Base-by-base conservation (phyloP, 208 protist species). In the Borovskyia barvae region DNA sequence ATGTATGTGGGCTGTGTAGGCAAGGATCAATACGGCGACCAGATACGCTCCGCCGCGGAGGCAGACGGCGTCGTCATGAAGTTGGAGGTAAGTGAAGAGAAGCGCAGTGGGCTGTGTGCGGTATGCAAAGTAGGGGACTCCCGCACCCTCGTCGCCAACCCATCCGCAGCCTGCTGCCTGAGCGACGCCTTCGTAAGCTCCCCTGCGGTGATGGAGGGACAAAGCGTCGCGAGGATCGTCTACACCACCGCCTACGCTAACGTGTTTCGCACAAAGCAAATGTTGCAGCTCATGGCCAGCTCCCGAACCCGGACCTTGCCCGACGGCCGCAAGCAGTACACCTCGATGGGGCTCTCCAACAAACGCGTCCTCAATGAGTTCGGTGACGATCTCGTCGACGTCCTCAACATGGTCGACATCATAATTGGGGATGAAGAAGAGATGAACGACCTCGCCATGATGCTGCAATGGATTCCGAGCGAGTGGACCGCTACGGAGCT, bases 141-240 rank as follows among this genome's bases (percentile, higher is more conserved):
- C 47, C 80, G 91, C 41, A 93, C 97, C 12, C 79, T 99, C 6
- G 84, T 99, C 24, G 97, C 98, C 17, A 97, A 98, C 75, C 80
- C 99, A 29, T 93, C 83, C 36, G 98, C 98, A 5, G 98, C 98
- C 32, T 97, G 98, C 63, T 84, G 86, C 12, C 98, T 98, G 69
- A 97, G 91, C 42, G 62, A 70, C 8, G 67, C 82, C 7, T 94
- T 98, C 62, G 72, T 98, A 36, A 26, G 74, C 25, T 87, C 71
- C 26, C 28, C 64, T 4, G 97, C 65, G 45, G 37, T 94, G 15
- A 39, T 75, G 9, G 41, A 66, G 2, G 79, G 79, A 5, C 53
- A 54, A 17, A 3, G 12, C 19, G 12, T 25, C 0, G 67, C 56
- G 12, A 35, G 49, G 17, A 59, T 92, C 28, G 58, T 77, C 41